Base-by-base conservation (phyloP, 2,329 filamentous ascomycete genomes). In the Neurospora sp. region DNA sequence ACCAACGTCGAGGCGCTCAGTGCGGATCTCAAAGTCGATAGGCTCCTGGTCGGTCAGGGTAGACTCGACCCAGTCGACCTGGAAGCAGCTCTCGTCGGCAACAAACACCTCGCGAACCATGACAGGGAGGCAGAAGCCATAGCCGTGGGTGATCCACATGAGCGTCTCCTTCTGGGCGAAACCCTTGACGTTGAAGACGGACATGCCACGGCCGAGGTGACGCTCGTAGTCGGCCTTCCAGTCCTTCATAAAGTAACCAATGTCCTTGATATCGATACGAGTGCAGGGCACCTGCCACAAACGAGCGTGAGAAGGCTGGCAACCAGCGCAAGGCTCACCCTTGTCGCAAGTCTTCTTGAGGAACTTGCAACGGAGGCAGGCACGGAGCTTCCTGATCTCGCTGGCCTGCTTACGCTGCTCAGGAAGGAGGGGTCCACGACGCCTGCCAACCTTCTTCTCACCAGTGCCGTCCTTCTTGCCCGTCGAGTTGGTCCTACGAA, bases 331-430 rank as follows among this genome's bases (percentile, higher is more conserved):
- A 70, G 95, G 95, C 83, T 97, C 94, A 73, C 95, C 95, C 84
- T 96, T 97, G 81, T 98, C 95, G 79, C 95, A 98, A 67, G 95
- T 97, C 87, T 98, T 98, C 87, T 98, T 98, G 80, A 98, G 86
- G 84, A 97, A 98, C 83, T 97, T 97, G 88, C 95, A 98, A 74
- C 95, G 90, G 76, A 98, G 84, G 80, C 95, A 98, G 67, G 95
- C 95, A 78, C 95, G 88, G 76, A 97, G 85, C 82, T 98, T 98
- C 80, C 95, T 90, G 79, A 98, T 98, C 82, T 98, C 95, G 77
- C 94, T 96, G 36, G 95, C 95, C 81, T 97, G 95, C 82, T 97
- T 96, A 75, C 95, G 89, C 84, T 97, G 95, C 80, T 98, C 95
- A 11, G 94, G 93, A 77, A 93, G 86, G 75, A 98, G 87, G 71